Evolutionary conservation across 139 green algal genomes (phyloP).

Genomic region (Micractinium conductrix): DNA sequence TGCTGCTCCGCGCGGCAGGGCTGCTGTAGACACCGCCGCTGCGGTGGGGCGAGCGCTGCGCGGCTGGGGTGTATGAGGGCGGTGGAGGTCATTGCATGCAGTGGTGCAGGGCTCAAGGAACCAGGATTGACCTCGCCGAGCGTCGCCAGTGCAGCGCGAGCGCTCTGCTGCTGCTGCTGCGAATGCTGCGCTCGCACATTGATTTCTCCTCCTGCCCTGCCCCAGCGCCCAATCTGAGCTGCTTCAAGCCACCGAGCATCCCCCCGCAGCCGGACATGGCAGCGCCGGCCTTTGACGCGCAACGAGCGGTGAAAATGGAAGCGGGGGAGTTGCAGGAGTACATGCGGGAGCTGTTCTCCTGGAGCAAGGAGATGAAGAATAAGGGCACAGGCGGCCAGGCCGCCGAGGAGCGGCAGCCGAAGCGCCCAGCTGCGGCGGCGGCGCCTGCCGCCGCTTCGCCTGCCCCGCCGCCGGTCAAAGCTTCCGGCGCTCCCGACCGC

Average conservation of each 20-base stretch:
- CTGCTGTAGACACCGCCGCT: background rate
- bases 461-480: background rate
- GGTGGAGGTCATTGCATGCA: no score
- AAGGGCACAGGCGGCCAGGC: constrained; percentile 38
- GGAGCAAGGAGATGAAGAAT: constrained; percentile 59
- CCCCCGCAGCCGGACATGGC: background rate
- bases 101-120: background rate
- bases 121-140: background rate
- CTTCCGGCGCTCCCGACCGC: background rate
- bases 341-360: constrained; percentile 69
- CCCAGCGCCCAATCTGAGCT: no score
- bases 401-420: background rate
- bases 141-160: background rate
- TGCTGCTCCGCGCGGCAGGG: background rate
- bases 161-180: no score
- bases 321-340: constrained; percentile 71
- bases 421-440: background rate
- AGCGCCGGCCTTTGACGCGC: constrained; percentile 46
- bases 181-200: no score
- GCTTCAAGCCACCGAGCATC: background rate
- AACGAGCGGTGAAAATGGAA: constrained; percentile 66
- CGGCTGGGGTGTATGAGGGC: no score
- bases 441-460: background rate
- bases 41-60: no score
- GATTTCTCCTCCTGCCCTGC: no score